Evolutionary conservation across 73 alveolate genomes (phyloP).

Genomic region (Stentor coeruleus): DNA sequence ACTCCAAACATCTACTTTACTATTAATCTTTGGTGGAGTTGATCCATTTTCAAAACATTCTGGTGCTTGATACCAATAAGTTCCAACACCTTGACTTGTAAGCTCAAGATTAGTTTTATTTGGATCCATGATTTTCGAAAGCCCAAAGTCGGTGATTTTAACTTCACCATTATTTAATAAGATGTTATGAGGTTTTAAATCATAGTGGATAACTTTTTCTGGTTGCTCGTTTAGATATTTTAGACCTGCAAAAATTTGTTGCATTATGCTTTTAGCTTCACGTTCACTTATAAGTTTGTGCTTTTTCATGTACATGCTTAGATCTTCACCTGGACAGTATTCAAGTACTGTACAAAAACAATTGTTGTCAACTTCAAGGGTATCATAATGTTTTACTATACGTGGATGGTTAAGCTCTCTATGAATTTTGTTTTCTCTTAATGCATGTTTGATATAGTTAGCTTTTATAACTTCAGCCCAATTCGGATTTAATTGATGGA

Average conservation of each 20-base stretch:
- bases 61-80: slow-evolving; percentile 99
- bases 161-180: slow-evolving; percentile 93
- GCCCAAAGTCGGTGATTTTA: slow-evolving; percentile 97
- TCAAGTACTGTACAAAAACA: slow-evolving; percentile 95
- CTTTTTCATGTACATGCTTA: slow-evolving; percentile 77
- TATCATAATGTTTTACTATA: slow-evolving; percentile 89
- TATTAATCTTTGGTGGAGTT: slow-evolving; percentile 64
- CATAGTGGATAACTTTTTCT: slow-evolving; percentile 89
- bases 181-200: slow-evolving; percentile 96
- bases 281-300: slow-evolving; percentile 70
- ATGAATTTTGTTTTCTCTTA: too few relatives aligned
- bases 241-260: slow-evolving; percentile 93
- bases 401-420: slow-evolving; percentile 76
- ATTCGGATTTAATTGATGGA: too few relatives aligned
- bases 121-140: slow-evolving; percentile 85
- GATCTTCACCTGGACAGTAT: slow-evolving; percentile 94
- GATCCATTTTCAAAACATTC: slow-evolving; percentile 80
- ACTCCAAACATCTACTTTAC: slow-evolving; percentile 96
- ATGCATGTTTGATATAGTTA: too few relatives aligned
- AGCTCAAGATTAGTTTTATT: slow-evolving; percentile 85
- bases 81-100: slow-evolving; percentile 97
- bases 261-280: slow-evolving; percentile 92
- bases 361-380: slow-evolving; percentile 91
- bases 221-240: slow-evolving; percentile 78
- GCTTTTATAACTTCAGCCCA: too few relatives aligned